These are phyloP conservation scores for Rubia yunnanensis DNA, from an alignment of 257 asterid genomes.

Conservation along the genomic window DNA sequence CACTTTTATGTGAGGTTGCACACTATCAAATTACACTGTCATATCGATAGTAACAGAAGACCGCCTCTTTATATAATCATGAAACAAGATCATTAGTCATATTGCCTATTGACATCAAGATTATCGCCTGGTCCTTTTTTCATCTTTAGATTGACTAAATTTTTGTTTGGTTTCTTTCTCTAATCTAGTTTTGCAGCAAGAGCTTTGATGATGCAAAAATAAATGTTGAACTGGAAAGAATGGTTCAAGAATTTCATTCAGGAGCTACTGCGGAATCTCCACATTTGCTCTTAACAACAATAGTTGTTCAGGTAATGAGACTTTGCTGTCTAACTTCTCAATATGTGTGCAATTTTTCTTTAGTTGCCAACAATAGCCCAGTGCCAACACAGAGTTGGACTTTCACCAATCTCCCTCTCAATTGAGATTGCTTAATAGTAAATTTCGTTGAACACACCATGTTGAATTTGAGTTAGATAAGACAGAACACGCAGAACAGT, in stretches of 20 bases:
- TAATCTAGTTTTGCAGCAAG: slow-evolving; percentile 54
- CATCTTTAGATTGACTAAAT: background rate
- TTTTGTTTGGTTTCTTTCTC: slow-evolving; percentile 1
- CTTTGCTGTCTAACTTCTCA: background rate
- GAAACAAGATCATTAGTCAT: background rate
- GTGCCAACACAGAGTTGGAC: background rate
- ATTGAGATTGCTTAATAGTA: background rate
- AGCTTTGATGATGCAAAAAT: slow-evolving; percentile 50
- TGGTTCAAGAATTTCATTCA: slow-evolving; percentile 62
- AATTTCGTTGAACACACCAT: background rate
- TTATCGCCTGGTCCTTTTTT: background rate
- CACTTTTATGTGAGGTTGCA: background rate
- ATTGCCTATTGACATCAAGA: background rate
- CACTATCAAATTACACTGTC: background rate
- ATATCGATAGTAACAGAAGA: background rate
- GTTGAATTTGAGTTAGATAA: background rate
- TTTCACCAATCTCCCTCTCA: background rate
- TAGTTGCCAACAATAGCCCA: background rate
- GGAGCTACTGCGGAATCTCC: slow-evolving; percentile 54
- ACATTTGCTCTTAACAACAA: slow-evolving; percentile 59
- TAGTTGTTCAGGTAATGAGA: slow-evolving; percentile 69
- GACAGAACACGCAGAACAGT: background rate
- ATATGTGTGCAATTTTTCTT: background rate
- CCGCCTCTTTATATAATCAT: background rate
- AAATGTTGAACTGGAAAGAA: slow-evolving; percentile 49